A percentile compares a stretch with the other conserved stretches of the same genome.
Conservation (phyloP, 2,329 filamentous ascomycete genomes). For the Aspergillus clavatus region DNA sequence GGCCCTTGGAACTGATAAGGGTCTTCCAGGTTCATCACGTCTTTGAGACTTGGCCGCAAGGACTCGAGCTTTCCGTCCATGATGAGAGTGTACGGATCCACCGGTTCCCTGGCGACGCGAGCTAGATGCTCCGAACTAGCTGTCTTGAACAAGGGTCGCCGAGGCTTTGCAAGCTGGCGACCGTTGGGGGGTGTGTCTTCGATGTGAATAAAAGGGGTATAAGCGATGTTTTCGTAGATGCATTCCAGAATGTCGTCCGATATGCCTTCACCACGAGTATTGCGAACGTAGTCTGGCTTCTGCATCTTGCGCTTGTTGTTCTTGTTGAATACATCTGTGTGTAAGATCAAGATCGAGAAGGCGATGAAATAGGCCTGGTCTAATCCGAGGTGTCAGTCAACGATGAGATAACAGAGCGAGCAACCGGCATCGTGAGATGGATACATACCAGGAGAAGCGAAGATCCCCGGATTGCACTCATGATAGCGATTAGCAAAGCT, state of each 20-base stretch:
- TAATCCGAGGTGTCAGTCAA: constrained; percentile 7
- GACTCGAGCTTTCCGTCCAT: constrained; percentile 81
- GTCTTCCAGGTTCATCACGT: constrained; percentile 89
- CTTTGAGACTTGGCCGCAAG: constrained; percentile 77
- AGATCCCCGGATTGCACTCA: constrained; percentile 97
- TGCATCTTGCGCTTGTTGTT: constrained; percentile 99
- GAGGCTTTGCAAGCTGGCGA: constrained; percentile 66
- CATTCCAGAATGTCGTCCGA: constrained; percentile 89
- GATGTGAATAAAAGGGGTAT: constrained; percentile 96
- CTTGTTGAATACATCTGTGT: constrained; percentile 99
- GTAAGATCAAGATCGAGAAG: constrained; percentile 91
- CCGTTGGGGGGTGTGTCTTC: constrained; percentile 77
- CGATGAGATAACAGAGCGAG: neutral
- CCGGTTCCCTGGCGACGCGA: constrained; percentile 69
- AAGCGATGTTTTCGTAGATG: constrained; percentile 97
- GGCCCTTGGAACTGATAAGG: constrained; percentile 84
- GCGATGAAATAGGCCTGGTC: constrained; percentile 98
- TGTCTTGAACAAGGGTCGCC: constrained; percentile 65
- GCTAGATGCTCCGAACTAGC: constrained; percentile 60
- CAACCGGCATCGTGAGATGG: neutral
- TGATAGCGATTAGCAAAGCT: constrained; percentile 95
- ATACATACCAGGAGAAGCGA: constrained; percentile 61
- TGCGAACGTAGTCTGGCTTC: constrained; percentile 89
- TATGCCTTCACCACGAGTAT: constrained; percentile 87
- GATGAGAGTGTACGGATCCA: constrained; percentile 93